Evolutionary conservation across 2,329 filamentous ascomycete species (phyloP).

Genomic region (Proliferodiscus dingleyae): DNA sequence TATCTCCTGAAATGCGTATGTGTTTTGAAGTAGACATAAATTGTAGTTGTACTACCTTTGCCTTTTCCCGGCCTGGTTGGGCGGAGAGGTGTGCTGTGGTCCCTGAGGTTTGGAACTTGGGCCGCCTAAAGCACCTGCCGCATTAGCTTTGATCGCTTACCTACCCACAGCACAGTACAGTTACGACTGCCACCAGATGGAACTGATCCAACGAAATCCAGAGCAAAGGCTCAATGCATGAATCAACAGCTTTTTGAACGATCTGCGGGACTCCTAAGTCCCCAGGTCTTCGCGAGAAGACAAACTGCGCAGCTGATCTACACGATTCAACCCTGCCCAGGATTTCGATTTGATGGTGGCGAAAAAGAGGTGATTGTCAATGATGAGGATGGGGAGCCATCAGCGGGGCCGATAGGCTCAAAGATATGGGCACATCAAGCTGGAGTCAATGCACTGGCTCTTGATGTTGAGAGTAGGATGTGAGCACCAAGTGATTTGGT

Average conservation of each 20-base stretch:
- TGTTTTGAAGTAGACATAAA: too few relatives aligned
- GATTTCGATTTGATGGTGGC: conserved; percentile 66
- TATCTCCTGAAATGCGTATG: too few relatives aligned
- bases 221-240: conserved; percentile 57
- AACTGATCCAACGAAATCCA: too few relatives aligned
- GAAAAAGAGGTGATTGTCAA: conserved; percentile 32
- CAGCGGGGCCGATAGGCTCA: conserved; percentile 2
- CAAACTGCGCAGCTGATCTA: conserved; percentile 62
- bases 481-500: conserved; percentile 35
- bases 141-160: too few relatives aligned
- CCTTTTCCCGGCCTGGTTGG: too few relatives aligned
- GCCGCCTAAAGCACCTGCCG: too few relatives aligned
- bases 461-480: conserved; percentile 81
- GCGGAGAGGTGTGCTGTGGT: too few relatives aligned
- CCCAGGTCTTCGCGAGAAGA: conserved; percentile 58
- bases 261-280: conserved; percentile 62
- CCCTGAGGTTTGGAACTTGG: too few relatives aligned
- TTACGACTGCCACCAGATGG: too few relatives aligned
- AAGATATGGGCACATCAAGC: conserved; percentile 63
- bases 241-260: conserved; percentile 72
- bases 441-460: conserved; percentile 72
- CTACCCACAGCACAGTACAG: too few relatives aligned
- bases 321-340: conserved; percentile 62
- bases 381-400: conserved; percentile 2
- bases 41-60: too few relatives aligned